A percentile compares a stretch with the other conserved stretches of the same genome.
Evolutionary conservation across 2,329 filamentous ascomycete genomes (phyloP).

Genomic region (Eutypa lata): DNA sequence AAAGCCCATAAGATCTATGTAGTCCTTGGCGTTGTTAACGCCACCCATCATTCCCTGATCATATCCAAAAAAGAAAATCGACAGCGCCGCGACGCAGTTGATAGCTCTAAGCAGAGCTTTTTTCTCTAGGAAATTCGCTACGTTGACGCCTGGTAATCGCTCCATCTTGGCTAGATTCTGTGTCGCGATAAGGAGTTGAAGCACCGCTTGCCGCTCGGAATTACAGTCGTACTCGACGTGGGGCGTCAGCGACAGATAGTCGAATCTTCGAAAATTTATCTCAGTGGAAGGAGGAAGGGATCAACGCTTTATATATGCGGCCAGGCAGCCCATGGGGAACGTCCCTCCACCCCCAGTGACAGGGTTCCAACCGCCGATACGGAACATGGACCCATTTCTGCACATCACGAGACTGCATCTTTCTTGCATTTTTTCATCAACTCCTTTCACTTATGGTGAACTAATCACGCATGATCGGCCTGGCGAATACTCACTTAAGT

Average conservation of each 20-base stretch:
- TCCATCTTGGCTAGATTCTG: conserved; percentile 20
- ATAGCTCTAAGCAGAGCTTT: conserved; percentile 36
- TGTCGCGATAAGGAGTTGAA: neutral
- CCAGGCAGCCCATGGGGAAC: too few relatives aligned
- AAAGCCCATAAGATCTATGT: conserved; percentile 63
- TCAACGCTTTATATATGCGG: too few relatives aligned
- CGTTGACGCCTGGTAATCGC: conserved; percentile 28
- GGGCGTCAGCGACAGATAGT: too few relatives aligned
- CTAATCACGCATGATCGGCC: too few relatives aligned
- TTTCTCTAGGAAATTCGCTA: conserved; percentile 31
- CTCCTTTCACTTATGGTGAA: too few relatives aligned
- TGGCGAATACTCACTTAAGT: too few relatives aligned
- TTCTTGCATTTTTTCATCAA: too few relatives aligned
- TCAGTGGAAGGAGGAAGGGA: too few relatives aligned
- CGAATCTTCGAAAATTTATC: too few relatives aligned
- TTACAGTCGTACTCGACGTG: neutral
- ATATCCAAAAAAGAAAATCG: conserved; percentile 67
- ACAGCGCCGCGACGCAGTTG: conserved; percentile 61
- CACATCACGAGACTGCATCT: too few relatives aligned
- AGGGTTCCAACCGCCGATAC: neutral
- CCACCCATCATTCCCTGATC: conserved; percentile 57
- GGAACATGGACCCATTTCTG: neutral
- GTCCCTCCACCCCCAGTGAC: too few relatives aligned
- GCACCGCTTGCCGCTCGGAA: neutral
- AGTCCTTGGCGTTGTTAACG: conserved; percentile 63